Conservation (phyloP, 768 basidiomycete genomes). For the Termitomyces sp. region DNA sequence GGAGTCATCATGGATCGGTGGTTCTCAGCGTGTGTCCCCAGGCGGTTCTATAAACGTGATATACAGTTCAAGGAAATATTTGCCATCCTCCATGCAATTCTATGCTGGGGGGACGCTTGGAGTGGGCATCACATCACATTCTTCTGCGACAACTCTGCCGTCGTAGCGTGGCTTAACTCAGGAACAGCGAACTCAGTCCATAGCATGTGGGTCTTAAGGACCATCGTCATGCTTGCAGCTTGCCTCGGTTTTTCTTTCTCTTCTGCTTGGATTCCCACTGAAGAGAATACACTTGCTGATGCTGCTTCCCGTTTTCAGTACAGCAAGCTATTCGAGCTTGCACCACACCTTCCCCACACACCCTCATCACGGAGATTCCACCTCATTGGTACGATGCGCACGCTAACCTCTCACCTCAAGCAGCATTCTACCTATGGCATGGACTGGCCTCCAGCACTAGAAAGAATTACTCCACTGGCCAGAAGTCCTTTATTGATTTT, state of each 20-base stretch:
- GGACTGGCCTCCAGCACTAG: background rate
- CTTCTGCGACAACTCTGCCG: no score
- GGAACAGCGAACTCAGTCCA: no score
- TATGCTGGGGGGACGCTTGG: background rate
- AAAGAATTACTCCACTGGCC: background rate
- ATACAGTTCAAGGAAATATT: background rate
- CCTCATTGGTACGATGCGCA: no score
- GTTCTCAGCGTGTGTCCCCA: background rate
- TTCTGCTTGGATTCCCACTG: background rate
- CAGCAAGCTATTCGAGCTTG: background rate
- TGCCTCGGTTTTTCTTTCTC: background rate
- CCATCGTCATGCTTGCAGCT: background rate
- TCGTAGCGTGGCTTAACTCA: no score
- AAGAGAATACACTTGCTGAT: no score
- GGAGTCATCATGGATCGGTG: slow-evolving; percentile 11
- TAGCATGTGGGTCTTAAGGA: no score
- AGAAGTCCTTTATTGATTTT: background rate
- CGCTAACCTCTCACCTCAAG: no score
- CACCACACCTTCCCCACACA: background rate
- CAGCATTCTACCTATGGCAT: no score
- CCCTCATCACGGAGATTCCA: background rate
- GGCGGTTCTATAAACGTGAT: background rate
- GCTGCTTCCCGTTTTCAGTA: no score
- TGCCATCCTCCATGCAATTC: slow-evolving; percentile 1
- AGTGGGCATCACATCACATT: background rate